A percentile compares a stretch with the other conserved stretches of the same genome.
These are phyloP conservation scores for Rhodotorula sp. DNA, from an alignment of 1,284 basidiomycete genomes.

Conservation along the genomic window DNA sequence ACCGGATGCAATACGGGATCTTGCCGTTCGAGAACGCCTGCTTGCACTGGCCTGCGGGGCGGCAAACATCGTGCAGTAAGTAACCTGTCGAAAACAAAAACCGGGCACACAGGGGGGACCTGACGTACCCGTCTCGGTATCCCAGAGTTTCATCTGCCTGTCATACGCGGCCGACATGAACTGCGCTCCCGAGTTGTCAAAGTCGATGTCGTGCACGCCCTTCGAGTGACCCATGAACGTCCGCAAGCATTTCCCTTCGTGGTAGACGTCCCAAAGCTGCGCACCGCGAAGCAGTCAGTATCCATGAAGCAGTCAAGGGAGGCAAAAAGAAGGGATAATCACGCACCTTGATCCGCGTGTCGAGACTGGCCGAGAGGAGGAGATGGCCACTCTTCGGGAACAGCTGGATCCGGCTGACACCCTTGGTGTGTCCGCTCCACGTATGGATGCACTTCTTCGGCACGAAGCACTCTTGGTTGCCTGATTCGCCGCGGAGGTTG, in stretches of 20 bases:
- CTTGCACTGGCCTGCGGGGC: conserved; percentile 68
- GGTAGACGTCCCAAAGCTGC: conserved; percentile 97
- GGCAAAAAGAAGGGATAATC: conserved; percentile 5
- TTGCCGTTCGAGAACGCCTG: conserved; percentile 96
- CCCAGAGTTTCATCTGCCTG: conserved; percentile 97
- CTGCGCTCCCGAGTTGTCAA: conserved; percentile 84
- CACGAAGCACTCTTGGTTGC: conserved; percentile 71
- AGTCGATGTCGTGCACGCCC: conserved; percentile 92
- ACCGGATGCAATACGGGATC: conserved; percentile 89
- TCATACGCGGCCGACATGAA: conserved; percentile 96
- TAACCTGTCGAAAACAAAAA: too few relatives aligned
- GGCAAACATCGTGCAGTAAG: not conserved
- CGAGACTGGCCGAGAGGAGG: conserved; percentile 91
- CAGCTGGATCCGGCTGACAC: conserved; percentile 85
- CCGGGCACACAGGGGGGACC: too few relatives aligned
- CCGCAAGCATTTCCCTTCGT: conserved; percentile 90
- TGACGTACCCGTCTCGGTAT: conserved; percentile 80
- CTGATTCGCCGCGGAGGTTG: conserved; percentile 39
- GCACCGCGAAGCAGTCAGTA: not conserved
- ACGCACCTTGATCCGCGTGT: conserved; percentile 93
- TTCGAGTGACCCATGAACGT: conserved; percentile 97
- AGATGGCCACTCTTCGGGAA: conserved; percentile 93
- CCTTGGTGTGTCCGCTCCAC: conserved; percentile 97
- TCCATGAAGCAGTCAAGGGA: not conserved
- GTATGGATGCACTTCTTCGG: conserved; percentile 96